Evolutionary conservation across 139 green algal genomes (phyloP).

Genomic region (Edaphochlamys debaryana): DNA sequence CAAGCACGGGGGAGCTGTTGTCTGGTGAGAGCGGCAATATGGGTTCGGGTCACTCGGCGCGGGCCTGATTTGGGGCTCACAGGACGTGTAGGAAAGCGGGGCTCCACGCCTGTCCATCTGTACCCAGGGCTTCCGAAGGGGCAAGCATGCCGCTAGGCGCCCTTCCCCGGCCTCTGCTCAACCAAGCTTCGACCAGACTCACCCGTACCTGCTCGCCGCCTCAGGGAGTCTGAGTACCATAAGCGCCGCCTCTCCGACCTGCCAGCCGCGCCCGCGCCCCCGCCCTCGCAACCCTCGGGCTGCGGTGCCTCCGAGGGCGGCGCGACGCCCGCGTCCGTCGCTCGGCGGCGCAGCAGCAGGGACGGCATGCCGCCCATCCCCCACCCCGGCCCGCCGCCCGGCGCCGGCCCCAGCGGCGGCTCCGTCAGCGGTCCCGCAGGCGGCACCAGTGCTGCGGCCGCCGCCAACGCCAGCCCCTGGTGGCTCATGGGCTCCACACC

Average conservation of each 20-base stretch:
- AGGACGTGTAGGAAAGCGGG: background rate
- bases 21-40: slow-evolving; percentile 47
- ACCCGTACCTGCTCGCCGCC: background rate
- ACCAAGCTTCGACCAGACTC: background rate
- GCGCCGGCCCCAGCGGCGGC: background rate
- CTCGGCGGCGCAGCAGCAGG: background rate
- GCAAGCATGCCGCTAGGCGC: too few relatives aligned
- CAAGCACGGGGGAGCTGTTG: slow-evolving; percentile 38
- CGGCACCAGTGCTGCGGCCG: too few relatives aligned
- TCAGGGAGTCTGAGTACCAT: slow-evolving; percentile 44
- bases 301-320: background rate
- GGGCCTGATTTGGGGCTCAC: background rate
- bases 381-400: background rate
- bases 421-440: too few relatives aligned
- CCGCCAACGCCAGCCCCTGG: too few relatives aligned
- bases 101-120: too few relatives aligned
- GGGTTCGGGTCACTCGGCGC: background rate
- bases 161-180: background rate
- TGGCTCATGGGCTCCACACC: too few relatives aligned
- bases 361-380: slow-evolving; percentile 37
- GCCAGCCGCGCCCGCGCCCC: background rate
- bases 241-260: slow-evolving; percentile 34
- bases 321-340: background rate
- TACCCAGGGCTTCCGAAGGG: too few relatives aligned
- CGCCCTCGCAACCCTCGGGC: background rate